Evolutionary conservation across 331 rosid species (phyloP).

Genomic region (Malus hybrid): DNA sequence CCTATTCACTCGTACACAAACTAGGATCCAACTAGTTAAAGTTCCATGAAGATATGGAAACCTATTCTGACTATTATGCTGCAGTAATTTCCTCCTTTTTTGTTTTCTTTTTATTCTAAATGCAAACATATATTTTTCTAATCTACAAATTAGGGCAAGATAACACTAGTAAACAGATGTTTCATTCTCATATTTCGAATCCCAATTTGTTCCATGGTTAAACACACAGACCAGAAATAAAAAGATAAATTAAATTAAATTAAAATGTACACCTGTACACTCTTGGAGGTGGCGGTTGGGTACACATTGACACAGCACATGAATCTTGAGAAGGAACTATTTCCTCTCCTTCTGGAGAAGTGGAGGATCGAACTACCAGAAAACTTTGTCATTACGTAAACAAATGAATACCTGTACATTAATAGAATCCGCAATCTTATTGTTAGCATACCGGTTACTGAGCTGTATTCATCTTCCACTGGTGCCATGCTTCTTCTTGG

Average conservation of each 20-base stretch:
- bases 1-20: background rate
- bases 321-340: constrained; percentile 59
- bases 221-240: background rate
- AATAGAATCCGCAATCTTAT: constrained; percentile 1
- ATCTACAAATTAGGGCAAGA: background rate
- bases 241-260: background rate
- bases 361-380: constrained; percentile 46
- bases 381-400: background rate
- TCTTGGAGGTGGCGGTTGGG: constrained; percentile 43
- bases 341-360: constrained; percentile 57
- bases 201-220: background rate
- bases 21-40: background rate
- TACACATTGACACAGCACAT: constrained; percentile 37
- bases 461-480: constrained; percentile 43
- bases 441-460: constrained; percentile 53
- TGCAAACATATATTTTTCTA: background rate
- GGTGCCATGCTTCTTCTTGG: constrained; percentile 37
- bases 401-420: background rate
- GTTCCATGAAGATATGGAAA: background rate
- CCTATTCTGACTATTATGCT: background rate
- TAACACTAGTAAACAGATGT: background rate
- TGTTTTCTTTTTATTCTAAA: background rate
- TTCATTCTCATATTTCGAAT: background rate
- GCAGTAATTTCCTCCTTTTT: background rate
- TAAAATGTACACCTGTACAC: constrained; percentile 27